Conservation (phyloP, 2,329 filamentous ascomycete species). For the Beauveria caledonica region DNA sequence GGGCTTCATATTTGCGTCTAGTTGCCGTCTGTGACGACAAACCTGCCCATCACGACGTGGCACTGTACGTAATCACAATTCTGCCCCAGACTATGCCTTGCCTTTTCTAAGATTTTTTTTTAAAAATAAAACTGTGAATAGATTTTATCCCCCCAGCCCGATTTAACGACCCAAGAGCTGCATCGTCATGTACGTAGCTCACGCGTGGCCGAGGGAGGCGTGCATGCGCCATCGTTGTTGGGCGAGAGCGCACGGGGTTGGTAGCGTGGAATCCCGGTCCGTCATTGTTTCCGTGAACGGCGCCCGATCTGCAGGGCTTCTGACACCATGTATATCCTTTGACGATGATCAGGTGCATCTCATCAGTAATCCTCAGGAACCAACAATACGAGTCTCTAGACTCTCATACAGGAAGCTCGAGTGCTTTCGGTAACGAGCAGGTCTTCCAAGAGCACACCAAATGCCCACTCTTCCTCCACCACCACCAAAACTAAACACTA, state of each 20-base stretch:
- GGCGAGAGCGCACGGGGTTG: not conserved
- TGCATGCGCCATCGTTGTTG: not conserved
- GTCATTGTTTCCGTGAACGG: not conserved
- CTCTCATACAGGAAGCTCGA: not conserved
- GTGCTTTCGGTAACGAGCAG: not conserved
- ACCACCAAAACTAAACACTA: not conserved
- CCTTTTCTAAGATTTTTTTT: not conserved
- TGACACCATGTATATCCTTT: not conserved
- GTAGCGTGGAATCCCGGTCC: not conserved
- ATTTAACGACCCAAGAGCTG: not conserved
- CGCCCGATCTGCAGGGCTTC: not conserved
- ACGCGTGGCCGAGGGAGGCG: constrained; percentile 2
- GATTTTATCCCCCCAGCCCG: not conserved
- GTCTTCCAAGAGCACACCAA: not conserved
- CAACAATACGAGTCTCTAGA: too few relatives aligned
- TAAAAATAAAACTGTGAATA: not conserved
- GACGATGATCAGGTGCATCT: not conserved
- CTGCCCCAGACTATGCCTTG: constrained; percentile 6
- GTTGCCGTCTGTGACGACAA: not conserved
- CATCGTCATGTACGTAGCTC: not conserved
- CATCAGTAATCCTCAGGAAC: not conserved
- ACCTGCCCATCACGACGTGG: too few relatives aligned
- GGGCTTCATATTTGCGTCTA: not conserved
- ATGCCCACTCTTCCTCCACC: not conserved
- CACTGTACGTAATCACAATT: not conserved